Base-by-base conservation (phyloP, 2,329 filamentous ascomycete species). In the Ophioceras dolichostomum region DNA sequence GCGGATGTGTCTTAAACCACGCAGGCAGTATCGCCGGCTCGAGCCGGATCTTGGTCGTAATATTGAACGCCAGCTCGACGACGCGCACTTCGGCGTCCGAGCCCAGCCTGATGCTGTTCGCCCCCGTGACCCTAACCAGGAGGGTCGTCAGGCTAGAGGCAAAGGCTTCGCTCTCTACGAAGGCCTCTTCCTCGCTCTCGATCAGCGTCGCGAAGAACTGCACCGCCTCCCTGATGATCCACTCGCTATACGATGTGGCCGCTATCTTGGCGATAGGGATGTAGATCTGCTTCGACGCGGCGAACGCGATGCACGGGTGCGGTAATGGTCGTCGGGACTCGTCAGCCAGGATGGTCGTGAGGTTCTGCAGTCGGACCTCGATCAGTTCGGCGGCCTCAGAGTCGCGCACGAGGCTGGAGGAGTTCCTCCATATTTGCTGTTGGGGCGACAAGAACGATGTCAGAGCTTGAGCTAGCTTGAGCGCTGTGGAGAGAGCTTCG, bases 111-210 rank as follows among this genome's bases (percentile, higher is more conserved):
- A 84, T 76, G 51, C 74, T 79, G 47, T 83, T 83, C 41, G 76
- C 71, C 31, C 81, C 79, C 2, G 83, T 79, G 26, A 89, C 86
- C 45, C 80, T 77, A 42, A 86, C 75, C 36, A 95, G 70, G 41
- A 98, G 73, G 48, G 86, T 85, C 52, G 94, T 91, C 52, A 98
- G 60, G 50, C 85, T 89, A 40, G 79, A 75, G 3, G 91, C 86
- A 55, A 98, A 98, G 38, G 76, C 70, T 22, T 80, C 74, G 51
- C 83, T 93, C 52, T 93, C 84, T 34, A 95, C 76, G 51, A 96
- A 93, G 26, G 87, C 86, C 54, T 95, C 91, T 60, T 95, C 88
- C 58, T 96, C 91, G 56, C 87, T 91, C 60, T 98, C 91, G 50
- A 96, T 84, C 44, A 98, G 70, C 13, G 86, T 87, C 40, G 85